These are phyloP conservation scores for Aspergillus sojae DNA, from an alignment of 2,329 filamentous ascomycete genomes.

Conservation along the genomic window DNA sequence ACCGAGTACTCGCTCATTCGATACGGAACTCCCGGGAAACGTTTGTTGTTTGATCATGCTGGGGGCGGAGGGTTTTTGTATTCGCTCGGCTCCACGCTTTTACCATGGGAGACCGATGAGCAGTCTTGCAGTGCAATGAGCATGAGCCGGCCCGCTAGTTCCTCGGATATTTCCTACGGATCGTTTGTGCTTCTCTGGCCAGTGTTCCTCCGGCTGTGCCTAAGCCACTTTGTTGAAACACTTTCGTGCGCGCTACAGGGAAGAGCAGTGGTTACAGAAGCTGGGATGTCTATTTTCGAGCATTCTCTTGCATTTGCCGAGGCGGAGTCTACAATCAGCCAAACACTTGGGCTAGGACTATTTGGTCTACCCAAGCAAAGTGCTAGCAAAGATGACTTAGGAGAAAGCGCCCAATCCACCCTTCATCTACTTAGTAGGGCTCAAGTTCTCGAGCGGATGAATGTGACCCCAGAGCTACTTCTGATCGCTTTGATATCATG, in stretches of 20 bases:
- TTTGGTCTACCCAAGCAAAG: constrained; percentile 56
- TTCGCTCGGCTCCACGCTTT: constrained; percentile 67
- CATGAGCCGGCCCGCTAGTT: constrained; percentile 65
- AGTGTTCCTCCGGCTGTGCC: constrained; percentile 55
- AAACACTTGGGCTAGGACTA: constrained; percentile 72
- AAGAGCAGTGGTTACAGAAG: constrained; percentile 76
- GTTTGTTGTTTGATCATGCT: constrained; percentile 69
- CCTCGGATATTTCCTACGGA: constrained; percentile 64
- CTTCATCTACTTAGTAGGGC: constrained; percentile 42
- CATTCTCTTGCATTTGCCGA: constrained; percentile 95
- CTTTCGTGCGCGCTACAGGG: constrained; percentile 87
- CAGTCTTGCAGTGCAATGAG: constrained; percentile 73
- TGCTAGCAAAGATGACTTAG: constrained; percentile 49
- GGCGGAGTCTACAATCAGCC: constrained; percentile 83
- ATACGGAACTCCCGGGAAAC: constrained; percentile 68
- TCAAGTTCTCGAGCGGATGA: constrained; percentile 75
- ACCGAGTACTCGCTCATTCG: constrained; percentile 69
- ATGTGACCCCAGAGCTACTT: constrained; percentile 86
- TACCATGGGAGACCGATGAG: constrained; percentile 74
- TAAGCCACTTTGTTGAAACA: constrained; percentile 87
- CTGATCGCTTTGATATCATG: constrained; percentile 85
- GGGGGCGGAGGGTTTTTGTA: constrained; percentile 72
- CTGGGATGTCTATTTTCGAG: constrained; percentile 94
- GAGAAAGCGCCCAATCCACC: constrained; percentile 32
- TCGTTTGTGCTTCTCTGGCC: constrained; percentile 70